A percentile compares a stretch with the other conserved stretches of the same genome.
Conservation (phyloP, 768 basidiomycete genomes). For the Suillus subluteus region DNA sequence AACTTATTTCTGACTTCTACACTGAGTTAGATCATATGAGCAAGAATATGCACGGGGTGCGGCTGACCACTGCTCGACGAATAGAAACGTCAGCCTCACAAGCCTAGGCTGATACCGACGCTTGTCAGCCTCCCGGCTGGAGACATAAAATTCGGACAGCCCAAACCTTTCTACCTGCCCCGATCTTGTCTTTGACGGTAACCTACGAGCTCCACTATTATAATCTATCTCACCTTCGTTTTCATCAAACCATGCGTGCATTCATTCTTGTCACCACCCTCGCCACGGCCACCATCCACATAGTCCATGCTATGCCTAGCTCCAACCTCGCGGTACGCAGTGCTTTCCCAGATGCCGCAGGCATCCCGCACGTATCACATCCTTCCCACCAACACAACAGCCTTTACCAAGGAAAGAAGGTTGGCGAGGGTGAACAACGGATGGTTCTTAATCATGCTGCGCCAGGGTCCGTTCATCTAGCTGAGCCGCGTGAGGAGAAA, state of each 20-base stretch:
- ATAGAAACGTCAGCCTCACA: not conserved
- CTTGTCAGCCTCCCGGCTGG: not conserved
- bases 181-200: not conserved
- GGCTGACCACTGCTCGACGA: not conserved
- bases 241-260: conserved; percentile 27
- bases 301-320: conserved; percentile 26
- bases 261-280: conserved; percentile 29
- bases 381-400: conserved; percentile 36
- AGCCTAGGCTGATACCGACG: not conserved
- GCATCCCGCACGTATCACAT: conserved; percentile 30
- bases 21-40: not conserved
- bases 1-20: not conserved
- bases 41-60: not conserved
- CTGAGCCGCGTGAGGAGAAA: not conserved
- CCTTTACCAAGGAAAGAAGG: conserved; percentile 15
- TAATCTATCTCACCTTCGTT: not conserved
- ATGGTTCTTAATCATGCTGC: not conserved
- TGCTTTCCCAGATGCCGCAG: conserved; percentile 20
- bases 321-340: conserved; percentile 25
- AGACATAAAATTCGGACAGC: not conserved
- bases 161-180: not conserved
- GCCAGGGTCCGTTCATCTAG: not conserved
- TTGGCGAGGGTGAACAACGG: conserved; percentile 2
- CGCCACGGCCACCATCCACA: conserved; percentile 20
- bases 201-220: not conserved